Percentiles rank a stretch among this genome's conserved stretches.
Conservation (phyloP, 116 monocot genomes). For the Dioscorea cayenensis region DNA sequence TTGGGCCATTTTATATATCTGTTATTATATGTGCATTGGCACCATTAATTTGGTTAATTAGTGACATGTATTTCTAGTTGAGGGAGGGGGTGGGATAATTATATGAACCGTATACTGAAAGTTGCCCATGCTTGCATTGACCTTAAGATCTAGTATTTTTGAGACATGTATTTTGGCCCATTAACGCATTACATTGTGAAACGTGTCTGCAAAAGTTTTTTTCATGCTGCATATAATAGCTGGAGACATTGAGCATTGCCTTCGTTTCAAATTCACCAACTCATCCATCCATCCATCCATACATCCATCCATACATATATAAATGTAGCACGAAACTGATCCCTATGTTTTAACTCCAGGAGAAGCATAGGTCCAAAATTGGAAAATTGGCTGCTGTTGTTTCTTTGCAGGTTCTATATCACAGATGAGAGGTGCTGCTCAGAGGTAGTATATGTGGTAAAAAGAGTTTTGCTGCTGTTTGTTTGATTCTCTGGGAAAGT, state of each 20-base stretch:
- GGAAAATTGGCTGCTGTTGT: slow-evolving; percentile 1
- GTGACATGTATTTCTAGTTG: not conserved
- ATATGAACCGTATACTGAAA: slow-evolving; percentile 6
- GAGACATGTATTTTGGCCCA: not conserved
- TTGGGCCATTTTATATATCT: slow-evolving; percentile 8
- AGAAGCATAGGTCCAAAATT: slow-evolving; percentile 4
- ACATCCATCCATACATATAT: slow-evolving; percentile 20
- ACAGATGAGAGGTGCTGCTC: not conserved
- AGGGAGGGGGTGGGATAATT: not conserved
- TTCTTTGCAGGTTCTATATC: slow-evolving; percentile 1
- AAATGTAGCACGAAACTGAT: slow-evolving; percentile 8
- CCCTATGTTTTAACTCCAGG: slow-evolving; percentile 24
- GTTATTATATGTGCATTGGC: slow-evolving; percentile 44
- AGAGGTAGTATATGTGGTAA: not conserved
- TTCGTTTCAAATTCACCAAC: slow-evolving; percentile 5
- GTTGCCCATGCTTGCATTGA: slow-evolving; percentile 13
- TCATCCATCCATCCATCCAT: slow-evolving; percentile 21
- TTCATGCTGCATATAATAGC: slow-evolving; percentile 18
- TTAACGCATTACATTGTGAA: not conserved
- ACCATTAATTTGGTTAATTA: slow-evolving; percentile 18
- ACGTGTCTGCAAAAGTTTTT: slow-evolving; percentile 11
- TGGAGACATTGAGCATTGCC: slow-evolving; percentile 1
- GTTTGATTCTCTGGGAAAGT: not conserved
- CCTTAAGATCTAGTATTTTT: not conserved
- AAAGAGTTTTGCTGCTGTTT: not conserved